Conservation (phyloP, 257 asterid species). For the Penstemon eatonii region DNA sequence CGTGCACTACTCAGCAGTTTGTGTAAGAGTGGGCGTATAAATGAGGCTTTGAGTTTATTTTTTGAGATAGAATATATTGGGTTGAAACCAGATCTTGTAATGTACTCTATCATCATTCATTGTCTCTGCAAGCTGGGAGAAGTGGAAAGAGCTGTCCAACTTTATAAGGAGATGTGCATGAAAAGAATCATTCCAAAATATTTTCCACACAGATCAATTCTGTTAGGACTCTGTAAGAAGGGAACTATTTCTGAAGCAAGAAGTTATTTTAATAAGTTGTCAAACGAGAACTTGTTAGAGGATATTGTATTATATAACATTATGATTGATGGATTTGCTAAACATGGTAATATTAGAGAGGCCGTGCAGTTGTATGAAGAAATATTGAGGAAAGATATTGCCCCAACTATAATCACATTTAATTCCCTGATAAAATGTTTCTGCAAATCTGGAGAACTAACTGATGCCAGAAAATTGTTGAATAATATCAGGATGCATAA, state of each 20-base stretch:
- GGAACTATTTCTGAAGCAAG: constrained; percentile 56
- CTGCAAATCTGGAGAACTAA: constrained; percentile 50
- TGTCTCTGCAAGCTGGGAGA: constrained; percentile 72
- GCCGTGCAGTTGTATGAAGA: constrained; percentile 46
- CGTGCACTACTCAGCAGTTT: constrained; percentile 52
- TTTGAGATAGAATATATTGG: constrained; percentile 51
- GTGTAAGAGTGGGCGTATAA: constrained; percentile 57
- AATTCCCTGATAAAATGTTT: constrained; percentile 67
- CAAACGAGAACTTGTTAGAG: constrained; percentile 36
- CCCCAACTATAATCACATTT: constrained; percentile 64
- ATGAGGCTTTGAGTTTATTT: constrained; percentile 58
- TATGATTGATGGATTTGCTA: constrained; percentile 63
- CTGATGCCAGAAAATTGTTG: constrained; percentile 47
- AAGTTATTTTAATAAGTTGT: constrained; percentile 49
- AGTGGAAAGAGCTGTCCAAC: constrained; percentile 44
- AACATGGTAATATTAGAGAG: constrained; percentile 58
- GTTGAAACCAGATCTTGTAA: constrained; percentile 51
- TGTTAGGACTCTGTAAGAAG: constrained; percentile 53
- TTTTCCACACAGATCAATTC: constrained; percentile 48
- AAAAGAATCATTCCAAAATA: constrained; percentile 41
- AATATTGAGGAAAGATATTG: constrained; percentile 55
- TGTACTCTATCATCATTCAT: constrained; percentile 58
- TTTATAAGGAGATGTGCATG: constrained; percentile 47
- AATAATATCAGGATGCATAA: constrained; percentile 40
- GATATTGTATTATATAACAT: constrained; percentile 66